These are phyloP conservation scores for Suillus paluster DNA, from an alignment of 768 basidiomycete species.

Conservation along the genomic window DNA sequence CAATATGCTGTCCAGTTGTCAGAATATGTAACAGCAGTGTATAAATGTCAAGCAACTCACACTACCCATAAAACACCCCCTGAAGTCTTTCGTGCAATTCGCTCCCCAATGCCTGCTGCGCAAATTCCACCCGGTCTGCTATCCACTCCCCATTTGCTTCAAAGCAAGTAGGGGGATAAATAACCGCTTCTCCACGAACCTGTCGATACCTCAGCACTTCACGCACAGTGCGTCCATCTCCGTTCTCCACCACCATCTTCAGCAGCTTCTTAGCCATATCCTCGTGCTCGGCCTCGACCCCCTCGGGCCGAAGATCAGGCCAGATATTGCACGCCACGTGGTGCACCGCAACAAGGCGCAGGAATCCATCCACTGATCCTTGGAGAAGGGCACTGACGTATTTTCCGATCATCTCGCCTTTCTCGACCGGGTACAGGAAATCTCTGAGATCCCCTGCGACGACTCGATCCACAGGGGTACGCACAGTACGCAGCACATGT, in stretches of 20 bases:
- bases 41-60: neutral
- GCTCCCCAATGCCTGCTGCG: constrained; percentile 3
- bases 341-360: constrained; percentile 72
- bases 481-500: constrained; percentile 63
- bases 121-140: neutral
- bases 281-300: constrained; percentile 9
- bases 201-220: constrained; percentile 67
- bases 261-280: constrained; percentile 48
- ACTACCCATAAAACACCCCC: constrained; percentile 1
- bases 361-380: constrained; percentile 56
- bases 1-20: neutral
- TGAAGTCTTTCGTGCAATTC: constrained; percentile 8
- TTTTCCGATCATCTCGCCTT: constrained; percentile 58
- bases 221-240: constrained; percentile 47
- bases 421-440: constrained; percentile 76
- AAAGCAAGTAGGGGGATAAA: constrained; percentile 59
- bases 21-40: neutral
- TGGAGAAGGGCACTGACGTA: constrained; percentile 61
- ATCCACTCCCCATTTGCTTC: constrained; percentile 27
- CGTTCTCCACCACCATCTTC: constrained; percentile 55
- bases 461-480: constrained; percentile 53
- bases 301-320: constrained; percentile 55
- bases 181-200: constrained; percentile 33
- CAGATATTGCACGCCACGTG: constrained; percentile 80
- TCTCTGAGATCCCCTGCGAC: constrained; percentile 56